Base-by-base conservation (phyloP, 2,329 filamentous ascomycete genomes). In the Calcarisporium arbuscula region DNA sequence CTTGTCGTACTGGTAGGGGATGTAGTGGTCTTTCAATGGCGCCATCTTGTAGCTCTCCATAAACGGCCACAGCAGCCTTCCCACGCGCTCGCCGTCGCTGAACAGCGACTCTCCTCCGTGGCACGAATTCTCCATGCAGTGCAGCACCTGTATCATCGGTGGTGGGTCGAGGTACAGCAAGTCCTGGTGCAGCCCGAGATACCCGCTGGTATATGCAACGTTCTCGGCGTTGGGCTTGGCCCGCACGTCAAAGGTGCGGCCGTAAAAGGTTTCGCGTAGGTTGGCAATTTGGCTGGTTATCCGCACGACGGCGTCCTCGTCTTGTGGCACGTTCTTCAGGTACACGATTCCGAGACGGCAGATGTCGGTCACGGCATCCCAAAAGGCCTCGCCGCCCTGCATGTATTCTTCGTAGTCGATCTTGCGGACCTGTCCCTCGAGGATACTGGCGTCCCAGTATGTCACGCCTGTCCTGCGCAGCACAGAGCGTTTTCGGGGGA, bases 151-250 rank as follows among this genome's bases (percentile, higher is more conserved):
- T 33, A 92, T 76, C 20, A 81, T 78, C 0, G 90, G 90, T 4
- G 85, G 79, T 32, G 85, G 75, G 11, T 73, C 64, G 60, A 92
- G 82, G 62, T 96, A 96, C 36, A 95, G 70, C 26, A 96, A 72
- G 55, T 96, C 92, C 76, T 95, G 92, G 62, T 98, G 92, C 30
- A 95, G 79, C 12, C 85, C 85, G 2, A 96, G 77, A 51, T 80
- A 81, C 31, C 81, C 72, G 51, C 74, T 81, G 1, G 90, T 95
- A 62, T 96, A 88, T 8, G 92, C 90, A 5, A 95, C 85, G 54
- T 96, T 96, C 53, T 90, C 88, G 17, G 89, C 86, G 36, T 85
- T 58, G 2, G 83, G 81, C 34, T 94, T 82, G 4, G 81, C 86
- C 35, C 79, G 76, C 10, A 96, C 90, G 58, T 95, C 84, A 79